These are phyloP conservation scores for Royoungia palumana DNA, from an alignment of 768 basidiomycete genomes.

Conservation along the genomic window DNA sequence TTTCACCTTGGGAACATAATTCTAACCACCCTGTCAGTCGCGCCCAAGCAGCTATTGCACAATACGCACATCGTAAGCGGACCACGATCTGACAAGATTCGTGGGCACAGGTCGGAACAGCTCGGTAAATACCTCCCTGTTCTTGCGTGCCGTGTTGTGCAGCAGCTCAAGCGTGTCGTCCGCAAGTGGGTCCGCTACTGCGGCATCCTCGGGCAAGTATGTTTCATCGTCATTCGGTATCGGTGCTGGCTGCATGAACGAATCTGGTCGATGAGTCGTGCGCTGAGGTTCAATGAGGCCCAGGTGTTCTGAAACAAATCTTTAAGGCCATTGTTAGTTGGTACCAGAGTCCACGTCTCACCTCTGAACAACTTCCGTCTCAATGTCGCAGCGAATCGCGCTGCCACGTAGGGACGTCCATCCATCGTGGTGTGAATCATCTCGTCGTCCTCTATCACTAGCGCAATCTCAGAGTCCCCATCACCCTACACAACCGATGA, in stretches of 20 bases:
- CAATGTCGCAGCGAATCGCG: slow-evolving; percentile 79
- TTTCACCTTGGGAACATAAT: slow-evolving; percentile 72
- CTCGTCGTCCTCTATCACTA: slow-evolving; percentile 88
- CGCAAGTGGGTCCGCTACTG: slow-evolving; percentile 77
- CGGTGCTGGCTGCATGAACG: slow-evolving; percentile 82
- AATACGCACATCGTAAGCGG: slow-evolving; percentile 65
- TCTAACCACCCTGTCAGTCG: slow-evolving; percentile 38
- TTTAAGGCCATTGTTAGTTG: neutral
- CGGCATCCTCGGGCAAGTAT: slow-evolving; percentile 49
- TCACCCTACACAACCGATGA: slow-evolving; percentile 57
- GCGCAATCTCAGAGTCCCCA: slow-evolving; percentile 91
- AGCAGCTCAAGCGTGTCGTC: slow-evolving; percentile 58
- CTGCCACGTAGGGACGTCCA: slow-evolving; percentile 65
- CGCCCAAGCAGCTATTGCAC: neutral
- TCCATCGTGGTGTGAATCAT: slow-evolving; percentile 75
- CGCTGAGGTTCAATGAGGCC: slow-evolving; percentile 79
- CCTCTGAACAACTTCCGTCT: slow-evolving; percentile 83
- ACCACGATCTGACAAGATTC: slow-evolving; percentile 77
- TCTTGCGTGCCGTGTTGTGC: slow-evolving; percentile 69
- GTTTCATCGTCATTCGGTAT: slow-evolving; percentile 66
- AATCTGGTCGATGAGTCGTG: slow-evolving; percentile 35
- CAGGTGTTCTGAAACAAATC: slow-evolving; percentile 62
- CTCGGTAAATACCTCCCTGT: slow-evolving; percentile 83
- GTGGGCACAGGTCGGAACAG: slow-evolving; percentile 84
- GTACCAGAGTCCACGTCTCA: slow-evolving; percentile 27